Evolutionary conservation across 495 filamentous ascomycete species (phyloP), one percentile per base, ranked within the genome.

Genomic region (Aspergillus egyptiacus): DNA sequence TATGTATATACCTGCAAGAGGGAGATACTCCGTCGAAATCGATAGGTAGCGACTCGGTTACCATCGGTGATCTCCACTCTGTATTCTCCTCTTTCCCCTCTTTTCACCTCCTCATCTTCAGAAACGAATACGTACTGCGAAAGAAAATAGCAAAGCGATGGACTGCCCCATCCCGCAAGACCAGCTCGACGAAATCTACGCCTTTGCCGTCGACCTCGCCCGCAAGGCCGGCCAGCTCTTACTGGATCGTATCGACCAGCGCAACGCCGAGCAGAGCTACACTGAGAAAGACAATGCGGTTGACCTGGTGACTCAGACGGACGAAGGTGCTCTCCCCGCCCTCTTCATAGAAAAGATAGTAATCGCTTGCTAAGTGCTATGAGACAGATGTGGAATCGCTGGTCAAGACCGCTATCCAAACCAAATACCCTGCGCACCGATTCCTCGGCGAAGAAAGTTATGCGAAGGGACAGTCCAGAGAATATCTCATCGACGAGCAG

Each of bases 401-500:
- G 56, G 80, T 87, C 60, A 77, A 77, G 35, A 67, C 52, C 13
- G 63, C 74, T 14, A 79, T 87, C 27, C 48, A 65, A 8, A 52
- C 58, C 32, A 74, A 68, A 62, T 87, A 82, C 54, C 82, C 83
- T 11, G 46, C 65, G 3, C 84, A 86, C 64, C 72, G 78, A 56
- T 87, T 87, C 64, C 69, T 87, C 49, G 84, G 84, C 33, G 84
- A 87, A 67, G 83, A 86, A 61, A 73, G 73, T 22, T 86, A 87
- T 57, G 79, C 79, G 32, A 78, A 80, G 56, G 74, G 78, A 19
- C 50, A 64, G 34, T 71, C 68, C 22, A 74, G 77, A 55, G 68
- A 80, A 19, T 87, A 87, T 53, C 72, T 86, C 5, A 80, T 87
- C 52, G 64, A 68, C 37, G 64, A 71, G 32, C 60, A 67, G 13